Evolutionary conservation across 208 protist genomes (phyloP), one percentile per base, ranked within the genome.

Genomic region (Trichomonas gallinae): DNA sequence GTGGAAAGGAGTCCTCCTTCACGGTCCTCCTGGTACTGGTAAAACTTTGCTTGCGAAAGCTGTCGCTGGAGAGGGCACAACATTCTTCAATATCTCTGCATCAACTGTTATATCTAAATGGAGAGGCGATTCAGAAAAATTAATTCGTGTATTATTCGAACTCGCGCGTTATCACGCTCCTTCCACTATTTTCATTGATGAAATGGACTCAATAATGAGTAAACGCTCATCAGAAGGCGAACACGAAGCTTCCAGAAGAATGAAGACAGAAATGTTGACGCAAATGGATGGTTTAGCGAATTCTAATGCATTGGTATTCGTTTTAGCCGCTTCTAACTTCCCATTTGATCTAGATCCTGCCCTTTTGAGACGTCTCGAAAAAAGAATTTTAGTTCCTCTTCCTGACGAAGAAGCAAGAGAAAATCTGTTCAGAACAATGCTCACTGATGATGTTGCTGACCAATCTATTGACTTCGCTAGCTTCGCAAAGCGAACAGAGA

Each of bases 11-110:
- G 98, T 99, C 96, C 97, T 99, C 0, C 98, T 99, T 96, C 99
- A 99, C 97, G 98, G 98, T 10, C 99, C 99, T 1, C 99, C 98
- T 0, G 99, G 99, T 21, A 99, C 99, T 0, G 99, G 99, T 46
- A 99, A 99, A 97, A 99, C 99, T 34, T 98, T 99, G 96, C 97
- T 99, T 34, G 98, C 99, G 34, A 99, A 99, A 97, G 97, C 96
- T 46, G 97, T 97, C 96, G 96, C 96, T 15, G 96, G 97, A 13
- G 98, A 99, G 98, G 97, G 98, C 34, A 99, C 99, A 0, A 99
- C 98, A 51, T 99, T 99, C 97, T 99, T 99, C 98, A 99, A 99
- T 97, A 99, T 99, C 23, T 98, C 98, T n/a, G 98, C 99, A 17
- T 98, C 98, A 10, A 98, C 99, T 38, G 98, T 99, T 23, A 98